phyloP scores from a whole-genome alignment of 2,329 filamentous ascomycete species.

The Colletotrichum sp. region DNA sequence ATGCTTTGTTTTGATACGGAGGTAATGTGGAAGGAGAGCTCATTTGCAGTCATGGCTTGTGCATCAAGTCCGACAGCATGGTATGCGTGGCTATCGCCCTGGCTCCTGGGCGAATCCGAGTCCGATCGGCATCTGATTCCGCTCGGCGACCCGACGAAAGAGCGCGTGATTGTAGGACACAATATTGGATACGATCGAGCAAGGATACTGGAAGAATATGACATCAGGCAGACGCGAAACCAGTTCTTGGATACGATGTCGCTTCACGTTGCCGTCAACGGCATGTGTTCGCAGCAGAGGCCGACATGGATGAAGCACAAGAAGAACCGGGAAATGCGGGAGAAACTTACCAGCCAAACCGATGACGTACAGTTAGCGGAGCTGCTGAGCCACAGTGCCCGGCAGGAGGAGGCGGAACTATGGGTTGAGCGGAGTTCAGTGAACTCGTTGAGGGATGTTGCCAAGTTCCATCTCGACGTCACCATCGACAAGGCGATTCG shows the following conservation, averaged over 20 bases:
- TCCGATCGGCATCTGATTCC: constrained; percentile 84
- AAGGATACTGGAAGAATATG: constrained; percentile 87
- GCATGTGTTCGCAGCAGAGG: constrained; percentile 96
- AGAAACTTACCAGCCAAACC: constrained; percentile 76
- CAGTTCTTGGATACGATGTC: constrained; percentile 98
- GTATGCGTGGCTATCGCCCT: constrained; percentile 98
- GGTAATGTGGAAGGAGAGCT: constrained; percentile 92
- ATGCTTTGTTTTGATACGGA: constrained; percentile 96
- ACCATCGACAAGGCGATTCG: constrained; percentile 89
- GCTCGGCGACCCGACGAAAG: constrained; percentile 75
- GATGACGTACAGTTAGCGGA: constrained; percentile 74
- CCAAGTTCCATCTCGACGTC: constrained; percentile 92
- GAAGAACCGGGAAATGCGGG: constrained; percentile 84
- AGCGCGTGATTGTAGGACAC: constrained; percentile 87
- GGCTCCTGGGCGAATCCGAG: constrained; percentile 84
- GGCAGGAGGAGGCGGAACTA: constrained; percentile 88
- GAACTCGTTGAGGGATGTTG: constrained; percentile 94
- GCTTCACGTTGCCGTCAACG: constrained; percentile 94
- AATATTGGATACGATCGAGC: constrained; percentile 96
- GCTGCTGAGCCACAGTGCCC: constrained; percentile 70
- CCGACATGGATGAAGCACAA: constrained; percentile 98
- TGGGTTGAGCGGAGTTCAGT: constrained; percentile 96
- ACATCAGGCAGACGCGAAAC: constrained; percentile 80
- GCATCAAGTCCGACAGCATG: constrained; percentile 88
- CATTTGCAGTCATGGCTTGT: constrained; percentile 96